Conservation (phyloP, 1,284 basidiomycete species). For the Hemileia vastatrix region DNA sequence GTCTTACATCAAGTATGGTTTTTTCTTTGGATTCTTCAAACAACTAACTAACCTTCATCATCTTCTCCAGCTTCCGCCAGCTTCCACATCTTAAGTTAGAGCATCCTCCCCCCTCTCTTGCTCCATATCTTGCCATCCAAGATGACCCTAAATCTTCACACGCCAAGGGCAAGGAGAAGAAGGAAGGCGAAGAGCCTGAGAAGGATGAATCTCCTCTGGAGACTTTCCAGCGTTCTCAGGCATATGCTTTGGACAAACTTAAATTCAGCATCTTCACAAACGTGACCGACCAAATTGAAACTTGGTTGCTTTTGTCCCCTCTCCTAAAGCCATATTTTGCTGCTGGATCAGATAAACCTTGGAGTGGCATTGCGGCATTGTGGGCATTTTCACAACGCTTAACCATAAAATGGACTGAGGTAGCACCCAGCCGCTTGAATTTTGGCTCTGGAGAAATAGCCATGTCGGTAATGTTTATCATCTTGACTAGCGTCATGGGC, state of each 20-base stretch:
- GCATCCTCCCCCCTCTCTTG: conserved; percentile 65
- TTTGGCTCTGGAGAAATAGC: conserved; percentile 53
- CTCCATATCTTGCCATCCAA: conserved; percentile 53
- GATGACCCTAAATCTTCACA: conserved; percentile 5
- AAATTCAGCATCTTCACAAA: conserved; percentile 65
- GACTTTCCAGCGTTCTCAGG: conserved; percentile 77
- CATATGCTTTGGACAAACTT: conserved; percentile 87
- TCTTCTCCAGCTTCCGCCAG: conserved; percentile 58
- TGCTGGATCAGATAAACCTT: conserved; percentile 28
- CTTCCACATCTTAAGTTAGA: conserved; percentile 69
- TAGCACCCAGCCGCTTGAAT: conserved; percentile 22
- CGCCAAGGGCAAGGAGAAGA: too few relatives aligned
- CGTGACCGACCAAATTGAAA: conserved; percentile 63
- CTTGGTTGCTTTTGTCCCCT: conserved; percentile 33
- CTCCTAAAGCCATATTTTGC: conserved; percentile 33
- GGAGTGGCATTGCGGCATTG: conserved; percentile 5
- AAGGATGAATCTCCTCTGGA: conserved; percentile 47
- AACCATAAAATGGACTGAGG: conserved; percentile 6
- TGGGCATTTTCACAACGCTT: conserved; percentile 27
- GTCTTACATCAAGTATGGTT: conserved; percentile 60
- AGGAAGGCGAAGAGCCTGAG: not conserved
- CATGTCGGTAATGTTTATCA: conserved; percentile 71
- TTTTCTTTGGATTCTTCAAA: not conserved
- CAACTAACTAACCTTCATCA: not conserved
- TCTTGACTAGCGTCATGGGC: conserved; percentile 53